These are phyloP conservation scores for Saccharomycopsis guyanensis DNA, from an alignment of 805 yeast species.

Conservation along the genomic window DNA sequence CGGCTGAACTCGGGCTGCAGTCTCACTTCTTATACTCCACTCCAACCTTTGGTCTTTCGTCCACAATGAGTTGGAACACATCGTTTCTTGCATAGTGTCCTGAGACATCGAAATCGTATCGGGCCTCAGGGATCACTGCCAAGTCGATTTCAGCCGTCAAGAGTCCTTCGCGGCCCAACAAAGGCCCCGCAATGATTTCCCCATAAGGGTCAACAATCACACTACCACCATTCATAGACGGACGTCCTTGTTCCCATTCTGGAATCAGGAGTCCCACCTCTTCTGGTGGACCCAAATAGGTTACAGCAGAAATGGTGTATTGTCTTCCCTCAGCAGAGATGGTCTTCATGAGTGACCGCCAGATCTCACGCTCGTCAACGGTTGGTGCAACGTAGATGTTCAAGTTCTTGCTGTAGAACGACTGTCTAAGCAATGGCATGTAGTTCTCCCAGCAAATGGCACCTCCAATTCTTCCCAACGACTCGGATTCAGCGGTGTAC, in stretches of 20 bases:
- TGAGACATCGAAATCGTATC: conserved; percentile 35
- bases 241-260: conserved; percentile 28
- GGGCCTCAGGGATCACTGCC: conserved; percentile 31
- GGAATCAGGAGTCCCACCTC: conserved; percentile 23
- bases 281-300: conserved; percentile 26
- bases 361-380: conserved; percentile 38
- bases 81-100: conserved; percentile 41
- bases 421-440: conserved; percentile 34
- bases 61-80: conserved; percentile 35
- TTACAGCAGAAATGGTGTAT: conserved; percentile 35
- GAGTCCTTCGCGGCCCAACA: conserved; percentile 34
- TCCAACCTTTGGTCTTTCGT: conserved; percentile 27
- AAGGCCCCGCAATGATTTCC: conserved; percentile 37
- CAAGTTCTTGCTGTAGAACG: conserved; percentile 37
- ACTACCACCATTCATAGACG: conserved; percentile 35
- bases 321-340: conserved; percentile 36
- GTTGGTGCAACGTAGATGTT: conserved; percentile 39
- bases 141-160: conserved; percentile 34
- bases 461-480: conserved; percentile 35
- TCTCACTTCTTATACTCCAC: background rate
- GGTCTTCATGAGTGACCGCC: conserved; percentile 36
- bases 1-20: too few relatives aligned
- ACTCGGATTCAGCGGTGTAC: conserved; percentile 29
- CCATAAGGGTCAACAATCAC: conserved; percentile 37
- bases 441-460: conserved; percentile 43